Conservation (phyloP, 257 asterid species). For the Plectranthus barbatus region DNA sequence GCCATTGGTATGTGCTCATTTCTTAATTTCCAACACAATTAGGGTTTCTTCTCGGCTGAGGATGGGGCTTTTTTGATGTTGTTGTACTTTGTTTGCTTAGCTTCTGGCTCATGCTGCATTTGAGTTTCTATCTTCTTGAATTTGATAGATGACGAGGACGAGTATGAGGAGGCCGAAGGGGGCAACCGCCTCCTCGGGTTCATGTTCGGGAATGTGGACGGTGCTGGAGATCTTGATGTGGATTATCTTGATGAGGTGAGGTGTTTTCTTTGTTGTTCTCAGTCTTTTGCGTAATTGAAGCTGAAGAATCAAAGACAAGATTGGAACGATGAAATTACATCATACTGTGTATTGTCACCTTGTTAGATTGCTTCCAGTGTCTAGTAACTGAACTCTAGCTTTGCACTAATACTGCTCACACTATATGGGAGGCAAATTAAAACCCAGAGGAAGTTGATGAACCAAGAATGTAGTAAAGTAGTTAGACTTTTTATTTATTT, state of each 20-base stretch:
- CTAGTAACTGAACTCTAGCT: neutral
- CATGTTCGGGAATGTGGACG: slow-evolving; percentile 96
- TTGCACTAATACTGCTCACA: neutral
- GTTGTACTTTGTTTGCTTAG: neutral
- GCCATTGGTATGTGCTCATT: slow-evolving; percentile 27
- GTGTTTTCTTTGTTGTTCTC: neutral
- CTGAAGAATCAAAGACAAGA: neutral
- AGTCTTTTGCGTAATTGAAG: neutral
- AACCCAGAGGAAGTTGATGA: neutral
- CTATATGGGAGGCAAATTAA: neutral
- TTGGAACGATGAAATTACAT: neutral
- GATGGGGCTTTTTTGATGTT: neutral
- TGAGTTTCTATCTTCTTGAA: slow-evolving; percentile 11
- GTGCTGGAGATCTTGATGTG: slow-evolving; percentile 94
- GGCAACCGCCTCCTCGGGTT: slow-evolving; percentile 83
- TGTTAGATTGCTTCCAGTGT: neutral
- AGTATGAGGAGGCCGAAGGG: slow-evolving; percentile 76
- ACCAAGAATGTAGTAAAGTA: neutral
- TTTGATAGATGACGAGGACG: slow-evolving; percentile 91
- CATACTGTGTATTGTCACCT: neutral
- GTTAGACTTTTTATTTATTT: neutral
- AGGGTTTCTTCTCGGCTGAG: slow-evolving; percentile 17
- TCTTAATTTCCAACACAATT: slow-evolving; percentile 12
- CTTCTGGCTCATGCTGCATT: slow-evolving; percentile 7
- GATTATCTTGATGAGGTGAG: slow-evolving; percentile 98